Conservation (phyloP, 2,329 filamentous ascomycete genomes). For the Raffaelea ambrosiae region DNA sequence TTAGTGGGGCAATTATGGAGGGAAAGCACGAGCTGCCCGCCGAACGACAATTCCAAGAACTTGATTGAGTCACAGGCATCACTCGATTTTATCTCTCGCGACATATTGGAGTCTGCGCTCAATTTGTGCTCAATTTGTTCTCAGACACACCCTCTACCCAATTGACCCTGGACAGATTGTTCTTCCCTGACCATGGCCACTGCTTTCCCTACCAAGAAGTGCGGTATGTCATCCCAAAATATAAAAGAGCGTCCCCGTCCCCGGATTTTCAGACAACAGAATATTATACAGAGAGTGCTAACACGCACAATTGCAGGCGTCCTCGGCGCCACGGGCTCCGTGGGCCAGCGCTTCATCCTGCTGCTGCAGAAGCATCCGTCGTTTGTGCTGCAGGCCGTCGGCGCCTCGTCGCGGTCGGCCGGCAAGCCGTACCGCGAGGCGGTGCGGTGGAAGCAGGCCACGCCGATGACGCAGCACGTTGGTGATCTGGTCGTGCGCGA, state of each 20-base stretch:
- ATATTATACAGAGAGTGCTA: too few species aligned
- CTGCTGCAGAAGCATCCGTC: constrained; percentile 81
- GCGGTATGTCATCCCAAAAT: constrained; percentile 9
- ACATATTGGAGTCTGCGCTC: too few species aligned
- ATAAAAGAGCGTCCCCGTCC: background rate
- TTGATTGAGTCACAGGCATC: too few species aligned
- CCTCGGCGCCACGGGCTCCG: constrained; percentile 85
- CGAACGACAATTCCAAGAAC: too few species aligned
- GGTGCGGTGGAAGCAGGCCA: constrained; percentile 87
- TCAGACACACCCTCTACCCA: background rate
- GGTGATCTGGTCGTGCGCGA: constrained; percentile 77
- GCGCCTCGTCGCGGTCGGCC: constrained; percentile 79
- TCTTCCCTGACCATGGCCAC: constrained; percentile 6
- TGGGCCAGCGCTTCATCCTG: constrained; percentile 92
- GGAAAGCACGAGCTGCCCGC: too few species aligned
- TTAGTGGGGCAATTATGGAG: too few species aligned
- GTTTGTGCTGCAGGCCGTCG: constrained; percentile 79
- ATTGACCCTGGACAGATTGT: background rate
- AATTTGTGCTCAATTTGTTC: too few species aligned
- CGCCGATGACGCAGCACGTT: constrained; percentile 65
- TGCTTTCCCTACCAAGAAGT: constrained; percentile 15
- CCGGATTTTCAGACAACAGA: background rate
- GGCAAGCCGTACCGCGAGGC: constrained; percentile 94
- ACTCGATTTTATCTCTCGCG: too few species aligned
- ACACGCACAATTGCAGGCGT: constrained; percentile 47